A percentile compares a stretch with the other conserved stretches of the same genome.
phyloP scores from a whole-genome alignment of 495 filamentous ascomycete genomes.

The Penicillium lividum region DNA sequence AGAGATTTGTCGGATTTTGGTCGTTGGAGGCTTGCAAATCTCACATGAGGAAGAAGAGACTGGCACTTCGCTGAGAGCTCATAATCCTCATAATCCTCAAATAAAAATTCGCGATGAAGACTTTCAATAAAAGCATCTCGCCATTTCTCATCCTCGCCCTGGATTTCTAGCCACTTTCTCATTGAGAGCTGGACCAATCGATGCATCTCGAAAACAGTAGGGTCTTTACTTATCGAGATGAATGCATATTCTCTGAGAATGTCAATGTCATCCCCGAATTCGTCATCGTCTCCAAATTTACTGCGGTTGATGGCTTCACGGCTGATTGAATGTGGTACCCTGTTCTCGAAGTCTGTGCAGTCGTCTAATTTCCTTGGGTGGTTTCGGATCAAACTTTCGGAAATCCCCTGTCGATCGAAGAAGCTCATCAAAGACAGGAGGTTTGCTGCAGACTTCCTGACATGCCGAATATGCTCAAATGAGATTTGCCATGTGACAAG shows the following conservation, averaged over 20 bases:
- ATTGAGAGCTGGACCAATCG: slow-evolving; percentile 26
- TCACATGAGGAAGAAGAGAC: too few species aligned
- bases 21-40: too few species aligned
- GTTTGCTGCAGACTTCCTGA: slow-evolving; percentile 23
- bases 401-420: slow-evolving; percentile 18
- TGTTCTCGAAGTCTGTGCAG: too few species aligned
- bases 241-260: slow-evolving; percentile 42
- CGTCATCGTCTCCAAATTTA: neutral
- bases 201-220: slow-evolving; percentile 22
- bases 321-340: too few species aligned
- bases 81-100: too few species aligned
- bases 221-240: slow-evolving; percentile 25
- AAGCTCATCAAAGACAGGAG: slow-evolving; percentile 22
- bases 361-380: neutral
- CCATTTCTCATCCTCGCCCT: slow-evolving; percentile 34
- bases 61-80: too few species aligned
- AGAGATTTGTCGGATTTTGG: too few species aligned
- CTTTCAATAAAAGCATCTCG: slow-evolving; percentile 25
- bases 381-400: neutral
- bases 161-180: slow-evolving; percentile 25
- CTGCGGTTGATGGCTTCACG: too few species aligned
- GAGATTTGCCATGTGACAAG: slow-evolving; percentile 35
- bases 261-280: slow-evolving; percentile 46
- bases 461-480: slow-evolving; percentile 27
- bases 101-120: neutral